Percentiles rank a stretch among this genome's conserved stretches.
Evolutionary conservation across 2,329 filamentous ascomycete species (phyloP).

Genomic region (Septoria petroselini): DNA sequence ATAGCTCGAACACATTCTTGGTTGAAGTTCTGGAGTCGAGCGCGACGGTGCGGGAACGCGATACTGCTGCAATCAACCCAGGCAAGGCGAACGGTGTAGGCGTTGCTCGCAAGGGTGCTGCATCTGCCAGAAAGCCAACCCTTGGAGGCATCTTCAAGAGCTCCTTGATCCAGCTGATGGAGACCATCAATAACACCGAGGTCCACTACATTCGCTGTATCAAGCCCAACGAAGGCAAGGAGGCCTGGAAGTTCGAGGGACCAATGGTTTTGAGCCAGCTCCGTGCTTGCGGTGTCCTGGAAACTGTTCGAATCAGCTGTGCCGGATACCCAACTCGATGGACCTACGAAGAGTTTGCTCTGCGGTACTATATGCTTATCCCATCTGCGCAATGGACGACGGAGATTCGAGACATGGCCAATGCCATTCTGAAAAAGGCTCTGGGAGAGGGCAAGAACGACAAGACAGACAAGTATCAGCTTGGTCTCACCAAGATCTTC

Average conservation of each 20-base stretch:
- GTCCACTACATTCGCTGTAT: slow-evolving; percentile 99
- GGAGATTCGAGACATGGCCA: slow-evolving; percentile 90
- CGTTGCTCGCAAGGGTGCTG: slow-evolving; percentile 83
- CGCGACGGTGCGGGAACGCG: slow-evolving; percentile 84
- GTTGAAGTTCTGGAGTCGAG: slow-evolving; percentile 81
- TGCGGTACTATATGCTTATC: slow-evolving; percentile 97
- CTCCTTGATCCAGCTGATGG: slow-evolving; percentile 95
- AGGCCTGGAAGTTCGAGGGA: slow-evolving; percentile 95
- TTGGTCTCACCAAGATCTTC: slow-evolving; percentile 98
- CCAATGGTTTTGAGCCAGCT: slow-evolving; percentile 98
- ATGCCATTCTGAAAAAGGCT: slow-evolving; percentile 84
- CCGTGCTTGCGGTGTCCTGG: slow-evolving; percentile 95
- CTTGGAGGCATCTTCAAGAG: slow-evolving; percentile 98
- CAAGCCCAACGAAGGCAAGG: slow-evolving; percentile 96
- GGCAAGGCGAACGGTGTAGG: slow-evolving; percentile 65
- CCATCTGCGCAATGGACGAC: slow-evolving; percentile 86
- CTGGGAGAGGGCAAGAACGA: slow-evolving; percentile 62
- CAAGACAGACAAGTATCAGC: slow-evolving; percentile 89
- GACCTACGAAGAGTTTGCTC: slow-evolving; percentile 98
- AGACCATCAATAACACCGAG: slow-evolving; percentile 95
- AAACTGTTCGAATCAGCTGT: slow-evolving; percentile 95
- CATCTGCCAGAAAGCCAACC: slow-evolving; percentile 92
- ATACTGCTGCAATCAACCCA: slow-evolving; percentile 59
- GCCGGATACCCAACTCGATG: slow-evolving; percentile 96
- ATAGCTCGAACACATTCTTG: slow-evolving; percentile 81